phyloP scores from a whole-genome alignment of 2,329 filamentous ascomycete genomes.

The Bisporella sp. region DNA sequence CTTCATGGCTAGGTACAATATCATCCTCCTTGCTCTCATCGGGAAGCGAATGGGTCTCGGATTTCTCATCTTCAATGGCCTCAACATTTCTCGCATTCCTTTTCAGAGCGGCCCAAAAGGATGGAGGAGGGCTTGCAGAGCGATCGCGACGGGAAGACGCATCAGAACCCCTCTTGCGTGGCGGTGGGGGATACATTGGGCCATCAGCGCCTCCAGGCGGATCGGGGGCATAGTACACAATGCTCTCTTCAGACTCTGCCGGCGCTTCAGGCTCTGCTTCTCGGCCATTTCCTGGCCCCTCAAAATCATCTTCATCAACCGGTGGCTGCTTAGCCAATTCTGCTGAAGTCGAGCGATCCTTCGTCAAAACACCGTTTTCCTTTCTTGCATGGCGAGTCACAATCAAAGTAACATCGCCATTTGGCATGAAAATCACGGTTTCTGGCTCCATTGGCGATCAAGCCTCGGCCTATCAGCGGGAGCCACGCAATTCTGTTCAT shows the following conservation, averaged over 20 bases:
- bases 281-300: slow-evolving; percentile 4
- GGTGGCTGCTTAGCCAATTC: neutral
- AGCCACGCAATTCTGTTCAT: slow-evolving; percentile 3
- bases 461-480: neutral
- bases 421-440: slow-evolving; percentile 18
- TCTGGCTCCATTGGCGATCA: slow-evolving; percentile 15
- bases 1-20: slow-evolving; percentile 10
- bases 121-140: slow-evolving; percentile 15
- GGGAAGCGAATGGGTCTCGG: neutral
- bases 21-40: slow-evolving; percentile 1
- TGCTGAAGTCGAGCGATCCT: neutral
- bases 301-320: slow-evolving; percentile 7
- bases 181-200: slow-evolving; percentile 15
- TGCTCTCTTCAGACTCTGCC: slow-evolving; percentile 8
- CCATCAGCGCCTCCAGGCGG: slow-evolving; percentile 12
- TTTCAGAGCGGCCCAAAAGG: slow-evolving; percentile 18
- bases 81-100: slow-evolving; percentile 10
- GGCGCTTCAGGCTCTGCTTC: slow-evolving; percentile 7
- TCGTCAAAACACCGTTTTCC: slow-evolving; percentile 1
- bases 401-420: slow-evolving; percentile 18
- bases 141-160: slow-evolving; percentile 14
- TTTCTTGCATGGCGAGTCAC: slow-evolving; percentile 13
- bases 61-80: slow-evolving; percentile 1
- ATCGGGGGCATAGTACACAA: slow-evolving; percentile 18
- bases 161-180: slow-evolving; percentile 14